Evolutionary conservation across 2,329 filamentous ascomycete species (phyloP).

Genomic region (Monosporascus sp.): DNA sequence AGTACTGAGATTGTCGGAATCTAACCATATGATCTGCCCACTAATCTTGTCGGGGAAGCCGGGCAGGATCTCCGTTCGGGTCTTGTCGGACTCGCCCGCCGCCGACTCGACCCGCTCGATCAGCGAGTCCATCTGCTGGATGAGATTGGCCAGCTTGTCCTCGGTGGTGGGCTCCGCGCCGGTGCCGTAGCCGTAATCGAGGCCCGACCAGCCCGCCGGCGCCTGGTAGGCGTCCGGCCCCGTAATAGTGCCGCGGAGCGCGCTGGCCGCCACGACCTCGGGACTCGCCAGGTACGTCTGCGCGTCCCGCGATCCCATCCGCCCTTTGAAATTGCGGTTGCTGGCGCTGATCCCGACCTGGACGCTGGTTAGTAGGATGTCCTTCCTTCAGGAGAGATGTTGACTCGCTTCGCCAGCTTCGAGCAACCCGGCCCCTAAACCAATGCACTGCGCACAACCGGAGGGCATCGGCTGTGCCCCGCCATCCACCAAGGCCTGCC

Average conservation of each 20-base stretch:
- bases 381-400: too few relatives aligned
- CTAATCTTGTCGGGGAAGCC: slow-evolving; percentile 78
- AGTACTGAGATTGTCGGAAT: too few relatives aligned
- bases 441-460: slow-evolving; percentile 82
- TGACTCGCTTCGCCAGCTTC: slow-evolving; percentile 60
- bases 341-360: slow-evolving; percentile 70
- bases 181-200: slow-evolving; percentile 66
- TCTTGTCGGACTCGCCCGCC: slow-evolving; percentile 41
- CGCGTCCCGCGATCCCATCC: slow-evolving; percentile 77
- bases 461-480: slow-evolving; percentile 62
- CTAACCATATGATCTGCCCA: slow-evolving; percentile 60
- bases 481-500: slow-evolving; percentile 78
- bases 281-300: slow-evolving; percentile 84
- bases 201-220: slow-evolving; percentile 62
- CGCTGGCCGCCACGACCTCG: slow-evolving; percentile 88
- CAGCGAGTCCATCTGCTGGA: slow-evolving; percentile 5
- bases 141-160: slow-evolving; percentile 42
- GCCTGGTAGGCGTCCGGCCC: slow-evolving; percentile 75
- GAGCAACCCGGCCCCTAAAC: slow-evolving; percentile 69
- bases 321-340: slow-evolving; percentile 88
- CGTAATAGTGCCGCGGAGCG: slow-evolving; percentile 64
- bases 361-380: too few relatives aligned
- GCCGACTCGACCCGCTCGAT: slow-evolving; percentile 1
- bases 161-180: slow-evolving; percentile 62
- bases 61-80: slow-evolving; percentile 65